Percentiles rank a stretch among this genome's conserved stretches.
phyloP scores from a whole-genome alignment of 2,329 filamentous ascomycete genomes.

The Trichoderma harzianum region DNA sequence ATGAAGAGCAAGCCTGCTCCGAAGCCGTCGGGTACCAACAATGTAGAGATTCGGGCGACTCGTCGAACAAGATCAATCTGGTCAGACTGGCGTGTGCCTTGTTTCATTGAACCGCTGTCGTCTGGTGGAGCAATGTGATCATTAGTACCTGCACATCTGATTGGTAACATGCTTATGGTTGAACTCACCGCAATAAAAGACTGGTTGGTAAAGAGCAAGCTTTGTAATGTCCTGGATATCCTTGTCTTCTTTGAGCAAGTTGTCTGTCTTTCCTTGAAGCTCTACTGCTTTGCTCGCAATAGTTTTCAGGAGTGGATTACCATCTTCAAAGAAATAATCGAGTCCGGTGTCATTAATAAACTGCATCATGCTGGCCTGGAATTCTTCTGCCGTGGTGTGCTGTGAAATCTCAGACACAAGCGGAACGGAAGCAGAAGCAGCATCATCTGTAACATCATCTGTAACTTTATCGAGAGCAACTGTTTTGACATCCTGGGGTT shows the following conservation, averaged over 20 bases:
- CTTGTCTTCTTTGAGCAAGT: background rate
- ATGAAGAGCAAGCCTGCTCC: constrained; percentile 13
- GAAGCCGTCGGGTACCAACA: background rate
- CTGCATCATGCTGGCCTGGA: background rate
- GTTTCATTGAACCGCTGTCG: constrained; percentile 14
- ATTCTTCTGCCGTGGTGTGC: background rate
- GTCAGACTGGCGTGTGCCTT: background rate
- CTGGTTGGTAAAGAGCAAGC: constrained; percentile 8
- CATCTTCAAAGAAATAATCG: background rate
- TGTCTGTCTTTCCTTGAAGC: background rate
- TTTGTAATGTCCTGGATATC: background rate
- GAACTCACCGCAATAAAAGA: constrained; percentile 14
- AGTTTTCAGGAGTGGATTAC: background rate
- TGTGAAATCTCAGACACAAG: background rate
- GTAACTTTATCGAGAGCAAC: background rate
- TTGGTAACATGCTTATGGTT: background rate
- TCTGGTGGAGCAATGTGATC: background rate
- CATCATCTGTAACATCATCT: background rate
- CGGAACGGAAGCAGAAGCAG: background rate
- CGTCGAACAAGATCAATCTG: background rate
- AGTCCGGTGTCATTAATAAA: background rate
- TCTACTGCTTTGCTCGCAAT: background rate
- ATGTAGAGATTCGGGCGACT: constrained; percentile 5
- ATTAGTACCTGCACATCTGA: background rate
- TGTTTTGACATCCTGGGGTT: background rate